Conservation (phyloP, 2,329 filamentous ascomycete genomes). For the Cordyceps pruinosa region DNA sequence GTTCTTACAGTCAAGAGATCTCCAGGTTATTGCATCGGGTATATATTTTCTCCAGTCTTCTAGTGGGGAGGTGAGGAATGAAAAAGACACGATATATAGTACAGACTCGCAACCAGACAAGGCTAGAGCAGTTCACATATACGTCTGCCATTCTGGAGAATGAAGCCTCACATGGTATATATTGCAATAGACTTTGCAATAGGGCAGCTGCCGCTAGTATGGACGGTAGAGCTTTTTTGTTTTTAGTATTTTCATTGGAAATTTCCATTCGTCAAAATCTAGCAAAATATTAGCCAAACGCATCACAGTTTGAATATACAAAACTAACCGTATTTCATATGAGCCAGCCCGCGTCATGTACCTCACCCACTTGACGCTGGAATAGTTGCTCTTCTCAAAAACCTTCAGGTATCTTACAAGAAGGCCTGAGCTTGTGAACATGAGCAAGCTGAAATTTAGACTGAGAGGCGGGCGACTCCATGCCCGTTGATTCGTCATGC, state of each 20-base stretch:
- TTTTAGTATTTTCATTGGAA: neutral
- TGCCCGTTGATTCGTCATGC: constrained; percentile 96
- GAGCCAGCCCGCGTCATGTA: constrained; percentile 98
- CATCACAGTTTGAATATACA: neutral
- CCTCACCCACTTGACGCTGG: constrained; percentile 96
- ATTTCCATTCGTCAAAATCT: constrained; percentile 25
- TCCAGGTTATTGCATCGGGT: neutral
- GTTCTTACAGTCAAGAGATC: neutral
- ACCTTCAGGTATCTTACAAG: constrained; percentile 94
- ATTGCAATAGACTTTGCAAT: neutral
- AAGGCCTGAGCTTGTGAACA: constrained; percentile 95
- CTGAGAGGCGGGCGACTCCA: constrained; percentile 93
- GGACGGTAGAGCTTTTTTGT: neutral
- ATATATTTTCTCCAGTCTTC: neutral
- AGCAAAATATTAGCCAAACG: constrained; percentile 6
- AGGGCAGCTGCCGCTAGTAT: neutral
- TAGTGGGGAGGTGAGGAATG: neutral
- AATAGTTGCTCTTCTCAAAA: constrained; percentile 99
- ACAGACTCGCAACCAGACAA: neutral
- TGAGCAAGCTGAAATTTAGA: constrained; percentile 86
- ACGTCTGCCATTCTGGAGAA: too few species aligned
- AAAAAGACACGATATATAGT: neutral
- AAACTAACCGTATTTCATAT: constrained; percentile 80
- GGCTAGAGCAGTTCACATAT: too few species aligned
- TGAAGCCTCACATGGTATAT: too few species aligned